phyloP scores from a whole-genome alignment of 23 red algal genomes.

The Gracilariopsis chorda region DNA sequence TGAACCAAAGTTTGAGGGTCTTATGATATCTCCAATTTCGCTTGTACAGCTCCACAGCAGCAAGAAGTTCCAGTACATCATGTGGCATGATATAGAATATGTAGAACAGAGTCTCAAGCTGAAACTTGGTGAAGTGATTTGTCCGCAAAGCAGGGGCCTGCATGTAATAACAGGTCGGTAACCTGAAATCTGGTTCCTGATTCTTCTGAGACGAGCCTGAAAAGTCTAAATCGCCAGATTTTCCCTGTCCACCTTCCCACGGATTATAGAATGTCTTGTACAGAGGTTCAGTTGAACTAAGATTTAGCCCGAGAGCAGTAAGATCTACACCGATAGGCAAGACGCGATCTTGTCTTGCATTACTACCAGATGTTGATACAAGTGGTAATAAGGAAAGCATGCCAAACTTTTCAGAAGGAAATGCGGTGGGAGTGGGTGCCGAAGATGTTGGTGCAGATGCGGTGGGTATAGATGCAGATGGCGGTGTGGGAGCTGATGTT shows the following conservation, averaged over 20 bases:
- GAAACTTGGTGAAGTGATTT: conserved; percentile 90
- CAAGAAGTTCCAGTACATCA: conserved; percentile 87
- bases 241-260: conserved; percentile 56
- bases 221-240: not conserved
- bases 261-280: conserved; percentile 76
- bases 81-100: conserved; percentile 97
- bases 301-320: conserved; percentile 84
- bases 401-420: conserved; percentile 46
- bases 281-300: conserved; percentile 86
- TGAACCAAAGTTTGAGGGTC: conserved; percentile 94
- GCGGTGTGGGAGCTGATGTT: too few relatives aligned
- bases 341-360: conserved; percentile 34
- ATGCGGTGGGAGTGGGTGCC: too few relatives aligned
- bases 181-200: conserved; percentile 76
- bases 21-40: conserved; percentile 97
- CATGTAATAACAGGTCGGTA: conserved; percentile 88
- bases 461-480: too few relatives aligned
- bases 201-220: not conserved
- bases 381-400: conserved; percentile 55
- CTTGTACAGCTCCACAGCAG: conserved; percentile 90
- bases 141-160: conserved; percentile 75
- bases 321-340: conserved; percentile 90
- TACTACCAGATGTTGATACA: conserved; percentile 4
- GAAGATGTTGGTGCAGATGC: too few relatives aligned
- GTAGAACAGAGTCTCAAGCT: conserved; percentile 87